Conservation (phyloP, 176 grass and related monocot genomes). For the Phyllostachys edulis region DNA sequence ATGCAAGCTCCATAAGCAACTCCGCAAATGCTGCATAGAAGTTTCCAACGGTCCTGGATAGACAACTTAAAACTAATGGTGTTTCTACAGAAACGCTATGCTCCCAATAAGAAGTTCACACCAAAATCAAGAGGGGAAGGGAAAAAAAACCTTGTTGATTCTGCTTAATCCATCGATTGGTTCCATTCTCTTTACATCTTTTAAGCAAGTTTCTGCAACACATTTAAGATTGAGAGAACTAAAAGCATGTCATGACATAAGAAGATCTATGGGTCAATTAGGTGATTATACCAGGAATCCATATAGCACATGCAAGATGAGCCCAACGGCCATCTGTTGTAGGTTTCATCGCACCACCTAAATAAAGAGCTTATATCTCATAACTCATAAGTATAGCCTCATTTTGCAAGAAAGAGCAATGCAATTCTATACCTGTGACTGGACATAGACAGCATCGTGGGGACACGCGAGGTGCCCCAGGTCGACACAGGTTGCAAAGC, state of each 20-base stretch:
- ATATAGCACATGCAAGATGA: conserved; percentile 95
- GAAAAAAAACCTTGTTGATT: conserved; percentile 81
- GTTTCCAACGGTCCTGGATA: conserved; percentile 94
- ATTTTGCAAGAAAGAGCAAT: neutral
- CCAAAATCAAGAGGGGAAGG: conserved; percentile 16
- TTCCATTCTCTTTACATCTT: conserved; percentile 97
- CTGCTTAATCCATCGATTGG: conserved; percentile 94
- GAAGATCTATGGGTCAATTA: neutral
- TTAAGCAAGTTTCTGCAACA: conserved; percentile 87
- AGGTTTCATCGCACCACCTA: conserved; percentile 98
- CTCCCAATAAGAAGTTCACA: conserved; percentile 24
- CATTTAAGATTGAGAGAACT: conserved; percentile 35
- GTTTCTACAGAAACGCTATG: conserved; percentile 11
- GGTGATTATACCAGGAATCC: conserved; percentile 86
- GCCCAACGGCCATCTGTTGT: conserved; percentile 97
- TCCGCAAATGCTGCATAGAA: conserved; percentile 94
- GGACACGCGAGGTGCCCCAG: conserved; percentile 73
- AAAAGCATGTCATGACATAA: conserved; percentile 20
- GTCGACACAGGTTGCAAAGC: conserved; percentile 96
- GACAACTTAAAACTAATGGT: conserved; percentile 25
- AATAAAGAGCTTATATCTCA: conserved; percentile 29
- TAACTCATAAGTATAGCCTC: conserved; percentile 36
- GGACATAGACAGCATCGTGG: conserved; percentile 95
- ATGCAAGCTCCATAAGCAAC: conserved; percentile 99
- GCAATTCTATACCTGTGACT: conserved; percentile 65